Conservation (phyloP, 768 basidiomycete species). For the Boletus rubescentipes region DNA sequence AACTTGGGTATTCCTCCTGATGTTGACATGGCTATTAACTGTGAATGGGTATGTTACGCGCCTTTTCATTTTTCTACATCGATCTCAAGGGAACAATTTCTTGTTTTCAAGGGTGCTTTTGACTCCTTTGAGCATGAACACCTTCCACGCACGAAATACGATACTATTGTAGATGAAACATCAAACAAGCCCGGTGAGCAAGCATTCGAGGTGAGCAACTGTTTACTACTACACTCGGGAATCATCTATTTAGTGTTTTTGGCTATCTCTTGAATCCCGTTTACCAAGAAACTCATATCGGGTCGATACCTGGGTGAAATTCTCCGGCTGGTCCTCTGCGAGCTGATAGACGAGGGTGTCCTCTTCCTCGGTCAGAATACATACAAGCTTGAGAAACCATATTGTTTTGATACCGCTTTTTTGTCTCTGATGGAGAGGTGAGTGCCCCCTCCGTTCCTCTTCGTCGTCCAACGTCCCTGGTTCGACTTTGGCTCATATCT, state of each 20-base stretch:
- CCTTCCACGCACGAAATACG: slow-evolving; percentile 94
- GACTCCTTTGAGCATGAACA: slow-evolving; percentile 95
- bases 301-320: slow-evolving; percentile 97
- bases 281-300: slow-evolving; percentile 83
- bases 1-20: slow-evolving; percentile 63
- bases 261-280: not conserved
- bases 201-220: slow-evolving; percentile 72
- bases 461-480: not conserved
- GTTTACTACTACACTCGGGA: not conserved
- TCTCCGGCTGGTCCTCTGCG: slow-evolving; percentile 89
- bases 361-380: slow-evolving; percentile 98
- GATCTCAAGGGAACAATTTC: not conserved
- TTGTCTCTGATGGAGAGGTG: slow-evolving; percentile 95
- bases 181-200: slow-evolving; percentile 98
- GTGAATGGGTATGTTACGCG: slow-evolving; percentile 77
- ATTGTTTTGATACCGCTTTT: slow-evolving; percentile 95
- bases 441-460: not conserved
- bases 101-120: slow-evolving; percentile 75
- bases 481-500: not conserved
- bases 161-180: slow-evolving; percentile 84
- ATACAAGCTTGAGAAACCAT: slow-evolving; percentile 94
- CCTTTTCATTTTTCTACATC: not conserved
- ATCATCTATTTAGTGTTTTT: not conserved
- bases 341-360: slow-evolving; percentile 95
- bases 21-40: slow-evolving; percentile 91